phyloP scores from a whole-genome alignment of 1,139 yeast species.

The Blastobotrys elegans region DNA sequence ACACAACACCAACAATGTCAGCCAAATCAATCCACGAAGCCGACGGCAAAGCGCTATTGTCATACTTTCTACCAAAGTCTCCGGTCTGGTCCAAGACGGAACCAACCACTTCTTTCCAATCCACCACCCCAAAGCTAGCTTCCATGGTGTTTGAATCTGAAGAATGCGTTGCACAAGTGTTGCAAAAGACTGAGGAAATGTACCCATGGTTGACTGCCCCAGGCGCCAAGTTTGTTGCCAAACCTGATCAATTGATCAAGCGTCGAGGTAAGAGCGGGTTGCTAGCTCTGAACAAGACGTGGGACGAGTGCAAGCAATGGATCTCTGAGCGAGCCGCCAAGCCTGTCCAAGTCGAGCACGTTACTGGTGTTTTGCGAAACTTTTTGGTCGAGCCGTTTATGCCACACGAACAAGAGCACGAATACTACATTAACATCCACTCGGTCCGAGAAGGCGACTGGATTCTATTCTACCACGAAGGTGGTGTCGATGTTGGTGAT shows the following conservation, averaged over 20 bases:
- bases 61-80: slow-evolving; percentile 40
- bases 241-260: slow-evolving; percentile 45
- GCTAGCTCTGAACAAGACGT: slow-evolving; percentile 42
- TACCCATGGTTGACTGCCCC: slow-evolving; percentile 40
- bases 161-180: slow-evolving; percentile 32
- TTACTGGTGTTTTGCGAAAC: slow-evolving; percentile 38
- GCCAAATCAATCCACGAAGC: slow-evolving; percentile 45
- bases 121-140: slow-evolving; percentile 39
- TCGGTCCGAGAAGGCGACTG: slow-evolving; percentile 46
- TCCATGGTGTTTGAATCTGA: slow-evolving; percentile 34
- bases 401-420: slow-evolving; percentile 43
- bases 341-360: slow-evolving; percentile 39
- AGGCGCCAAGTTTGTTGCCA: slow-evolving; percentile 41
- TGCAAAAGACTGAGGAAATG: slow-evolving; percentile 36
- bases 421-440: slow-evolving; percentile 45
- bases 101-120: slow-evolving; percentile 36
- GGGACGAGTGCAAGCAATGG: slow-evolving; percentile 43
- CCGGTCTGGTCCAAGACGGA: slow-evolving; percentile 34
- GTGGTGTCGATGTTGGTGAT: slow-evolving; percentile 47
- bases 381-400: slow-evolving; percentile 46
- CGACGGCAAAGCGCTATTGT: slow-evolving; percentile 44
- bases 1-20: slow-evolving; percentile 30
- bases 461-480: slow-evolving; percentile 46
- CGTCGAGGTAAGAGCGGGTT: slow-evolving; percentile 45
- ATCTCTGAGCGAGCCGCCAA: slow-evolving; percentile 40